Evolutionary conservation across 768 basidiomycete species (phyloP).

Genomic region (Tephrocybe sp.): DNA sequence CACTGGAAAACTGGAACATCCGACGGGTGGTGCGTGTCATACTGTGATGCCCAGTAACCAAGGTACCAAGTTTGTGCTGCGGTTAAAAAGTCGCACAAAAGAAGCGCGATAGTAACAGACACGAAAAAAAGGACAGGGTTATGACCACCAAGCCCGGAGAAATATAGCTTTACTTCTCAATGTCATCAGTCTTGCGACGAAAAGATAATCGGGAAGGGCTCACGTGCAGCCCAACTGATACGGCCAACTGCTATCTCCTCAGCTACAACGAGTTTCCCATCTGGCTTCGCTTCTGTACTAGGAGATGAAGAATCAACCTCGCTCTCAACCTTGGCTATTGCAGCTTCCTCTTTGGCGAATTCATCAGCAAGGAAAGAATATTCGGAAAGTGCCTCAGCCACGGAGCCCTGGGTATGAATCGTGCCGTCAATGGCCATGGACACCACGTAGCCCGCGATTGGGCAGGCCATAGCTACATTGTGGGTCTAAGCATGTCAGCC

Average conservation of each 20-base stretch:
- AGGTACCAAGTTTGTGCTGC: constrained; percentile 42
- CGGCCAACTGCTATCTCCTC: constrained; percentile 66
- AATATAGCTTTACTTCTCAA: constrained; percentile 33
- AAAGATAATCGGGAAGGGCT: constrained; percentile 14
- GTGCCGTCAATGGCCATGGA: constrained; percentile 56
- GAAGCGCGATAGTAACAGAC: constrained; percentile 21
- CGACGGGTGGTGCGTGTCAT: constrained; percentile 29
- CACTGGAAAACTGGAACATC: constrained; percentile 34
- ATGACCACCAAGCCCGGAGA: constrained; percentile 36
- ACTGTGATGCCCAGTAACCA: constrained; percentile 47
- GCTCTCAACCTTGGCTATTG: constrained; percentile 24
- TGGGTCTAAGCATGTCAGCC: constrained; percentile 37
- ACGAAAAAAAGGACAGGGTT: constrained; percentile 33
- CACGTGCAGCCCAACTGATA: constrained; percentile 50
- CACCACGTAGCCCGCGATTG: constrained; percentile 58
- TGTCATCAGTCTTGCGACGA: constrained; percentile 20
- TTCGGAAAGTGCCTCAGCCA: constrained; percentile 46
- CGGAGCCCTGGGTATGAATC: constrained; percentile 47
- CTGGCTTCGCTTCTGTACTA: constrained; percentile 25
- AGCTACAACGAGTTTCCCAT: constrained; percentile 61
- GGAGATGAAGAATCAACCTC: constrained; percentile 22
- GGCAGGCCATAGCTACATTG: constrained; percentile 50
- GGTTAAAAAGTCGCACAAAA: constrained; percentile 23
- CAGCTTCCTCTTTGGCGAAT: constrained; percentile 27
- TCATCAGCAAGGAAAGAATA: constrained; percentile 35